A percentile compares a stretch with the other conserved stretches of the same genome.
Evolutionary conservation across 2,329 filamentous ascomycete species (phyloP).

Genomic region (Aspergillus pseudotamarii): DNA sequence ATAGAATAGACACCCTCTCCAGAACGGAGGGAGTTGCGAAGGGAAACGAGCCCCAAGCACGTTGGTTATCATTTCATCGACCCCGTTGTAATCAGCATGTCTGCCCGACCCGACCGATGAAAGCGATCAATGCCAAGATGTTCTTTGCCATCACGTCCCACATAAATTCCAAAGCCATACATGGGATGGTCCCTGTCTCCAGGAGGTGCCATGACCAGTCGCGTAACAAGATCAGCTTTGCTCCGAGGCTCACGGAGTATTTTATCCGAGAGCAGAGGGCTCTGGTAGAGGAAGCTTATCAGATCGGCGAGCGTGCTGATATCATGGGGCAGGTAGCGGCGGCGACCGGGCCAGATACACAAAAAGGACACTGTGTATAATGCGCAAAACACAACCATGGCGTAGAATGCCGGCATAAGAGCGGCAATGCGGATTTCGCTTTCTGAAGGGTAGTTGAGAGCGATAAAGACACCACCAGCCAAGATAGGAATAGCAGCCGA

Average conservation of each 20-base stretch:
- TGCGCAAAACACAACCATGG: conserved; percentile 71
- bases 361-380: conserved; percentile 69
- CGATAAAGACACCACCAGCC: conserved; percentile 64
- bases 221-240: conserved; percentile 69
- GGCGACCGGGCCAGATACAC: conserved; percentile 63
- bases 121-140: conserved; percentile 63
- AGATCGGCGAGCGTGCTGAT: conserved; percentile 74
- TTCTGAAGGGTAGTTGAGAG: conserved; percentile 56
- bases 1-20: neutral
- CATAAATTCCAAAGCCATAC: conserved; percentile 62
- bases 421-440: conserved; percentile 65
- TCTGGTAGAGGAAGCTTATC: conserved; percentile 74
- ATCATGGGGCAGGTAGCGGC: conserved; percentile 70
- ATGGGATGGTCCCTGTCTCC: conserved; percentile 41
- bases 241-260: conserved; percentile 70
- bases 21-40: neutral
- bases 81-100: conserved; percentile 47
- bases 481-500: conserved; percentile 60
- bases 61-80: conserved; percentile 22
- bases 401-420: conserved; percentile 71
- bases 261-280: conserved; percentile 70
- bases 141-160: conserved; percentile 61
- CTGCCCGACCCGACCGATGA: conserved; percentile 43
- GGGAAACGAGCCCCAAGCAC: neutral
- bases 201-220: conserved; percentile 61